phyloP scores from a whole-genome alignment of 2,329 filamentous ascomycete genomes.

The Stenocarpella maydis region DNA sequence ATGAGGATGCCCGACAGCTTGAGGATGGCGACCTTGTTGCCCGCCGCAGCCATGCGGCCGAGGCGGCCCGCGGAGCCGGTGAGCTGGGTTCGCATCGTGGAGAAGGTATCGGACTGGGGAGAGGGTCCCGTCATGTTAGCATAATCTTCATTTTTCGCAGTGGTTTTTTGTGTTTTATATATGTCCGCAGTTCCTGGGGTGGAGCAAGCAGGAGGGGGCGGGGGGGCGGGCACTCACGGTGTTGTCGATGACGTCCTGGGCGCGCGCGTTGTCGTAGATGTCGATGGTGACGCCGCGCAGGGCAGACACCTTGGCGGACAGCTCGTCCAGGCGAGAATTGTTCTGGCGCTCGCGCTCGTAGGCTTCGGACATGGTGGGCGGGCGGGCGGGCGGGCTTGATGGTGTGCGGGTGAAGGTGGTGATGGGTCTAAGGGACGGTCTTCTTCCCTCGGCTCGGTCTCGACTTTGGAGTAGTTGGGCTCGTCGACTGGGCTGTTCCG shows the following conservation, averaged over 20 bases:
- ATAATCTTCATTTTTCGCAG: not conserved
- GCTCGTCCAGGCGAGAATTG: constrained; percentile 90
- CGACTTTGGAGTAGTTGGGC: not conserved
- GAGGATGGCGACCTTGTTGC: constrained; percentile 89
- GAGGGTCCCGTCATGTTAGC: not conserved
- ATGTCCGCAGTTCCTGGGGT: no score
- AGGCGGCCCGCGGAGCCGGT: constrained; percentile 85
- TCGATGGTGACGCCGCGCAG: constrained; percentile 94
- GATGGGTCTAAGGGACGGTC: not conserved
- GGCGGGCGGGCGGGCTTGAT: not conserved
- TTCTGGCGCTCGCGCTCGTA: constrained; percentile 90
- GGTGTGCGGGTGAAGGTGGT: no score
- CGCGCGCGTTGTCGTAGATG: constrained; percentile 95
- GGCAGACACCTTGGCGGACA: constrained; percentile 89
- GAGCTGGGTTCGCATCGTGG: constrained; percentile 81
- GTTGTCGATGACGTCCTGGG: constrained; percentile 87
- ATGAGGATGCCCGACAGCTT: constrained; percentile 88
- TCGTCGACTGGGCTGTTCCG: not conserved
- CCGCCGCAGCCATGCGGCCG: constrained; percentile 87
- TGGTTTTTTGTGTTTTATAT: no score
- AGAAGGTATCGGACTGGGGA: constrained; percentile 84
- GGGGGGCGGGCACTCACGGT: constrained; percentile 64
- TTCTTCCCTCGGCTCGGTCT: not conserved
- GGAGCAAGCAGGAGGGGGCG: not conserved
- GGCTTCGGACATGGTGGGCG: constrained; percentile 70